A percentile compares a stretch with the other conserved stretches of the same genome.
These are phyloP conservation scores for Gossypium bickii DNA, from an alignment of 345 rosid species.

Conservation along the genomic window DNA sequence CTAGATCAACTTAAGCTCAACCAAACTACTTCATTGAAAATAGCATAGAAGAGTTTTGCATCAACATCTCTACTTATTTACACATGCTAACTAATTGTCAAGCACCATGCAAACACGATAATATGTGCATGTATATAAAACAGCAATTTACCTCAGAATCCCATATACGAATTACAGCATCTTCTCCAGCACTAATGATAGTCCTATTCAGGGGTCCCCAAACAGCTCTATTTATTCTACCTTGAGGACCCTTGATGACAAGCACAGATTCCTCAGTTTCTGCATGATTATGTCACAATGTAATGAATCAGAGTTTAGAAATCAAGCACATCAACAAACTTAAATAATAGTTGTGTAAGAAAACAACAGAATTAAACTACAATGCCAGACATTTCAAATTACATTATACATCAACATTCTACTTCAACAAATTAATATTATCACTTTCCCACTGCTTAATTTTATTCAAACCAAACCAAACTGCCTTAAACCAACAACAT, in stretches of 20 bases:
- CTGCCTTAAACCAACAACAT: not conserved
- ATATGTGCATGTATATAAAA: not conserved
- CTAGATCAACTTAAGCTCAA: too few relatives aligned
- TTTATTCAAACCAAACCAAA: not conserved
- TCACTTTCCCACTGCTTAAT: not conserved
- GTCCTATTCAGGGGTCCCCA: conserved; percentile 93
- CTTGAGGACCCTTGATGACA: conserved; percentile 61
- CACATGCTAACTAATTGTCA: too few relatives aligned
- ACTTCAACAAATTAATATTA: not conserved
- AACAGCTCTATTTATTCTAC: conserved; percentile 85
- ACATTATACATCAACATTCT: not conserved
- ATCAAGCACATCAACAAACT: not conserved
- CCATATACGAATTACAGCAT: conserved; percentile 77
- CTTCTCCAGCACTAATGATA: conserved; percentile 88
- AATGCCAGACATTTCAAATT: not conserved
- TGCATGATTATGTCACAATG: conserved; percentile 21
- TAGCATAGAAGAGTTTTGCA: too few relatives aligned
- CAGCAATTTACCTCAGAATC: conserved; percentile 65
- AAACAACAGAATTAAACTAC: not conserved
- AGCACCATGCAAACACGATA: too few relatives aligned
- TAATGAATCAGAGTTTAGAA: not conserved
- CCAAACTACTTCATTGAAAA: too few relatives aligned
- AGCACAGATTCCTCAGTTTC: conserved; percentile 69
- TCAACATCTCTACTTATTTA: too few relatives aligned
- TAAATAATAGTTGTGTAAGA: not conserved